Evolutionary conservation across 2,329 filamentous ascomycete genomes (phyloP).

Genomic region (Biscogniauxia marginata): DNA sequence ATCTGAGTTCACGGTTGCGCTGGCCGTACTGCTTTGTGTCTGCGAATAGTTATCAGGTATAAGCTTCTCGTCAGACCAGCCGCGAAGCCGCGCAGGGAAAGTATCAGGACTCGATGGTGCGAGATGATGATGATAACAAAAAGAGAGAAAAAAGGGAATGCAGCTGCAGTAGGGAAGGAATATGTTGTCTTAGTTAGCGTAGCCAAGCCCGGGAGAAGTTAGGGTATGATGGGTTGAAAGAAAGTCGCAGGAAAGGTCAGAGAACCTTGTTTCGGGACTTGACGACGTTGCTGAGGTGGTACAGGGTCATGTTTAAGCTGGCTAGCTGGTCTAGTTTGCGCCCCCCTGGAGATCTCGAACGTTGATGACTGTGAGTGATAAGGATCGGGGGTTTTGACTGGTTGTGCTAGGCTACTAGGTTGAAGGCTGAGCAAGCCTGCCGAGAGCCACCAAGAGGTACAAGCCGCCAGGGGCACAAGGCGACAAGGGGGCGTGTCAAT

Average conservation of each 20-base stretch:
- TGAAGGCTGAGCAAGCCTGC: neutral
- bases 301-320: neutral
- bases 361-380: neutral
- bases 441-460: neutral
- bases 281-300: no score
- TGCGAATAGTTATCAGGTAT: neutral
- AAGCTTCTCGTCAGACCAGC: slow-evolving; percentile 17
- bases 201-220: neutral
- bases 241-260: neutral
- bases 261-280: neutral
- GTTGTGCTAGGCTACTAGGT: neutral
- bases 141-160: neutral
- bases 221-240: neutral
- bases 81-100: slow-evolving; percentile 13
- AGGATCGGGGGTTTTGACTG: neutral
- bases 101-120: neutral
- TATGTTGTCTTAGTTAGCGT: neutral
- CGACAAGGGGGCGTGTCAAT: neutral
- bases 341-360: neutral
- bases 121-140: neutral
- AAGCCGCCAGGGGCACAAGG: neutral
- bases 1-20: neutral
- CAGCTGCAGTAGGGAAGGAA: neutral
- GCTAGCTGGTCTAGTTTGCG: neutral
- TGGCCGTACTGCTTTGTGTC: neutral